A percentile compares a stretch with the other conserved stretches of the same genome.
phyloP scores from a whole-genome alignment of 2,329 filamentous ascomycete species.

The Nannizziopsis arthrosporioides region DNA sequence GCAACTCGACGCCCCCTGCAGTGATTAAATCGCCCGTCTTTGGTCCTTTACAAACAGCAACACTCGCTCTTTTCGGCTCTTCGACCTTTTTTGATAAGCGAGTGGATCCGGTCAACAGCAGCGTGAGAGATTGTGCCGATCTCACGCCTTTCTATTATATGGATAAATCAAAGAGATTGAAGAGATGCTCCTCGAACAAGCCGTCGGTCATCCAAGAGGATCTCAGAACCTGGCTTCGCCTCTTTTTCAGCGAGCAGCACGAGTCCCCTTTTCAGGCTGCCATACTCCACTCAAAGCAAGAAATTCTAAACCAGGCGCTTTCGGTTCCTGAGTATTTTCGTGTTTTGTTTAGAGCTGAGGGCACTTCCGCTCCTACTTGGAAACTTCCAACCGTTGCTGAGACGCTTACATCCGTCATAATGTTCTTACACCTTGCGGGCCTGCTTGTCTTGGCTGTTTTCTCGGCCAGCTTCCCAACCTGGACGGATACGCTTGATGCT shows the following conservation, averaged over 20 bases:
- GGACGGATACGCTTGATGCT: neutral
- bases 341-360: neutral
- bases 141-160: neutral
- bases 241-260: no score
- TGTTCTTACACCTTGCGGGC: neutral
- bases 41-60: constrained; percentile 7
- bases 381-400: no score
- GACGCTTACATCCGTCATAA: neutral
- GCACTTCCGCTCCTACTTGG: neutral
- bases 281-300: no score
- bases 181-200: neutral
- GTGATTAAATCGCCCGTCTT: neutral
- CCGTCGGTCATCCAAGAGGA: neutral
- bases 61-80: constrained; percentile 9
- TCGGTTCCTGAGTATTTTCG: neutral
- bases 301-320: neutral
- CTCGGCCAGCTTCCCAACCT: neutral
- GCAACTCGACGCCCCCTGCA: neutral
- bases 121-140: neutral
- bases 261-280: no score
- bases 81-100: constrained; percentile 6
- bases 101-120: neutral
- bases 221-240: neutral
- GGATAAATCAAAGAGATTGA: neutral
- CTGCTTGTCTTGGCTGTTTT: neutral